A percentile compares a stretch with the other conserved stretches of the same genome.
Conservation (phyloP, 225 moss, liverwort and hornwort genomes). For the Rhytidiadelphus loreus region DNA sequence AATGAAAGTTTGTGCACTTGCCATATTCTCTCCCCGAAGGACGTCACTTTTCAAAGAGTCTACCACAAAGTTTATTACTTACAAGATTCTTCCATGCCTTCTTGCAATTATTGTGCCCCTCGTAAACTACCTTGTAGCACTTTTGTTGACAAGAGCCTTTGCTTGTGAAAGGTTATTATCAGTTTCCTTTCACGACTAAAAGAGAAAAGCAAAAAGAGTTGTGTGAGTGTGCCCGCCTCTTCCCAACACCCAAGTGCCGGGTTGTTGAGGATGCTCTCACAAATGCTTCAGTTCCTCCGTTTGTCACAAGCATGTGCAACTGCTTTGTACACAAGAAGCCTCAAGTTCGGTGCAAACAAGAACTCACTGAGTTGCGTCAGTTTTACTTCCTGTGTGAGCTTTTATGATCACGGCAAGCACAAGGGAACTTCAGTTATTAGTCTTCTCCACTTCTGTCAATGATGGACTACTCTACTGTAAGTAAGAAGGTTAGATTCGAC, state of each 20-base stretch:
- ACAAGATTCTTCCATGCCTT: not conserved
- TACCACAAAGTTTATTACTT: not conserved
- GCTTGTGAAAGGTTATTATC: not conserved
- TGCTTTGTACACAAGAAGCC: not conserved
- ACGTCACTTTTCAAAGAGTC: not conserved
- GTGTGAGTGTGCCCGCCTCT: too few species aligned
- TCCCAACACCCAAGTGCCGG: too few species aligned
- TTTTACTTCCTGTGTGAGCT: not conserved
- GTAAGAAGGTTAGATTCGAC: accelerated
- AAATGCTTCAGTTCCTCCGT: too few species aligned
- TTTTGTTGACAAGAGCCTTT: not conserved
- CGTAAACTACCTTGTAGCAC: not conserved
- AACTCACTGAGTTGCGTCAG: not conserved
- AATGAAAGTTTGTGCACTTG: not conserved
- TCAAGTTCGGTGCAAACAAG: not conserved
- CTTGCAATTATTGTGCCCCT: not conserved
- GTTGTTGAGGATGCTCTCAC: not conserved
- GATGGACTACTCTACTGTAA: too few species aligned
- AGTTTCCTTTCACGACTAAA: not conserved
- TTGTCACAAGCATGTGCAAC: not conserved
- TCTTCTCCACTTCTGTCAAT: not conserved
- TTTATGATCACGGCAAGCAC: not conserved
- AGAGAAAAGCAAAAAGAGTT: not conserved
- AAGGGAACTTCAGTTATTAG: not conserved
- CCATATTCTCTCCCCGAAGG: not conserved